phyloP scores from a whole-genome alignment of 2,329 filamentous ascomycete genomes.

The Aspergillus puulaauensis region DNA sequence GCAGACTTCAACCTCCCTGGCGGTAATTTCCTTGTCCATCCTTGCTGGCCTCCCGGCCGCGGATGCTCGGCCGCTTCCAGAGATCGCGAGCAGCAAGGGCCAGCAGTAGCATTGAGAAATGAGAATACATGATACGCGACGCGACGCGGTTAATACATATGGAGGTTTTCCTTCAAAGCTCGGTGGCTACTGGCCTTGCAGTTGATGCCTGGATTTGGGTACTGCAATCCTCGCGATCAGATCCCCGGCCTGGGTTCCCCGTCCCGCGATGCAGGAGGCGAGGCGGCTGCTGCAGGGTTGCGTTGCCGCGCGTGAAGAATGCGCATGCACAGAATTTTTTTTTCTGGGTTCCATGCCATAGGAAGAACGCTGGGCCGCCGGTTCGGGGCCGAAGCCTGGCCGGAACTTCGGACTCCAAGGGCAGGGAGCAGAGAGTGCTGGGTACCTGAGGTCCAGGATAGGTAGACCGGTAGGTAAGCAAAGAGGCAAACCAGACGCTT shows the following conservation, averaged over 20 bases:
- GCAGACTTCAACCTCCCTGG: background rate
- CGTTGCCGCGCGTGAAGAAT: constrained; percentile 1
- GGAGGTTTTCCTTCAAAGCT: background rate
- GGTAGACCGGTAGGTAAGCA: background rate
- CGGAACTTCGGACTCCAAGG: background rate
- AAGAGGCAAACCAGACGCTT: background rate
- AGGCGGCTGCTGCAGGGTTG: background rate
- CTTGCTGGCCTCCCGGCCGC: background rate
- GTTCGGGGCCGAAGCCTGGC: background rate
- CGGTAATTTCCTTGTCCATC: background rate
- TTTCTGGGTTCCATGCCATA: background rate
- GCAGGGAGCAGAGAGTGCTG: background rate
- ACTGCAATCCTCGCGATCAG: background rate
- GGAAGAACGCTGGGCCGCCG: background rate
- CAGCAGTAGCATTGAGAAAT: background rate
- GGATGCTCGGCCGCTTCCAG: background rate
- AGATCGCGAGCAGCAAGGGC: background rate
- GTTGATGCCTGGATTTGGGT: background rate
- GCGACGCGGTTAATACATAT: background rate
- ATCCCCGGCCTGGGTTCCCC: background rate
- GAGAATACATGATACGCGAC: background rate
- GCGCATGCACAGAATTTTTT: background rate
- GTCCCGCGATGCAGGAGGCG: background rate
- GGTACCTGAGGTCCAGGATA: background rate
- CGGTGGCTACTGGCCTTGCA: background rate